Evolutionary conservation across 163 green algal species (phyloP).

Genomic region (Prototheca cutis): DNA sequence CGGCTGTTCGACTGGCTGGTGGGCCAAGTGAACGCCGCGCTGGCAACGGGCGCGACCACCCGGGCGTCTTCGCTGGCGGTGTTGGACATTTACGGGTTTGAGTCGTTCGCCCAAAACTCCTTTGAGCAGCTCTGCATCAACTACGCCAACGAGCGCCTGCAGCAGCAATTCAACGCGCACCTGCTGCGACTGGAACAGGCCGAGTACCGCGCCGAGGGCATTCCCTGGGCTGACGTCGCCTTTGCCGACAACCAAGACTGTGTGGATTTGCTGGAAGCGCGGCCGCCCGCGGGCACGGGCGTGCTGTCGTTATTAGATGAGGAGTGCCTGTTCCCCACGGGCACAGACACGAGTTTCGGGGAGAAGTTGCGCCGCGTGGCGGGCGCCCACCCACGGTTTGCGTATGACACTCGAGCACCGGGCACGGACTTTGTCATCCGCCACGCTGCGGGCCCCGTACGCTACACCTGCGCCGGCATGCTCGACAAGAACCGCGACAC

Average conservation of each 20-base stretch:
- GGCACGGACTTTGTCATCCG: conserved; percentile 82
- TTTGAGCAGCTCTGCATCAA: conserved; percentile 99
- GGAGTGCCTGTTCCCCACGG: conserved; percentile 66
- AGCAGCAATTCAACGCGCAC: conserved; percentile 99
- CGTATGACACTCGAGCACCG: conserved; percentile 83
- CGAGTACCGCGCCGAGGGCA: conserved; percentile 93
- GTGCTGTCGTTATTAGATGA: conserved; percentile 92
- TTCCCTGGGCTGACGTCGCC: conserved; percentile 97
- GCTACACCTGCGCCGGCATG: conserved; percentile 87
- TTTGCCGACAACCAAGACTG: conserved; percentile 98
- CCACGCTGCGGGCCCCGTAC: conserved; percentile 84
- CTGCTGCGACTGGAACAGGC: conserved; percentile 99
- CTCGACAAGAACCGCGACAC: conserved; percentile 97
- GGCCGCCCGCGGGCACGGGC: conserved; percentile 26
- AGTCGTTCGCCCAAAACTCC: conserved; percentile 81
- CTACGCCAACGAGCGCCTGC: conserved; percentile 98
- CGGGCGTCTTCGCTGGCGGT: conserved; percentile 80
- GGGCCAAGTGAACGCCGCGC: conserved; percentile 79
- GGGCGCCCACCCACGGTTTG: conserved; percentile 42
- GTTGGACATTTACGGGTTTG: conserved; percentile 98
- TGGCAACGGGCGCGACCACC: conserved; percentile 73
- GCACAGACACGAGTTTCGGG: conserved; percentile 71
- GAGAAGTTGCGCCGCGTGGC: conserved; percentile 71
- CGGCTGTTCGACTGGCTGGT: conserved; percentile 91
- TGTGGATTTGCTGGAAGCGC: conserved; percentile 89